phyloP scores from a whole-genome alignment of 2,329 filamentous ascomycete species.

The Diaporthe sp. region DNA sequence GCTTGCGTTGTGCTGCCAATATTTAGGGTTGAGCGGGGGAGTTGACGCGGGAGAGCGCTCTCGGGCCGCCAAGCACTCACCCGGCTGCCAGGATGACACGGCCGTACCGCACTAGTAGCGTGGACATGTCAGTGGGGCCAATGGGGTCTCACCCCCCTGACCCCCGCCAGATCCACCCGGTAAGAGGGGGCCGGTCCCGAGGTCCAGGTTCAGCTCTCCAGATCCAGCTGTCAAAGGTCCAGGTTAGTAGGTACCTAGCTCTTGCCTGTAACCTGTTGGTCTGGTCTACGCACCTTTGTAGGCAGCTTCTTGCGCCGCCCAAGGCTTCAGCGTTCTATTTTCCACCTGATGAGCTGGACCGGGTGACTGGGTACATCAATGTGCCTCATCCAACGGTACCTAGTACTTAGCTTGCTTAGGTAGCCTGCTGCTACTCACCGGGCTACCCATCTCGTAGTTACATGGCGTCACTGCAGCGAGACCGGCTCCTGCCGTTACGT shows the following conservation, averaged over 20 bases:
- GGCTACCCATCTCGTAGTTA: background rate
- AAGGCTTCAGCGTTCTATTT: background rate
- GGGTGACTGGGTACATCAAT: background rate
- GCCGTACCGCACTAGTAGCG: background rate
- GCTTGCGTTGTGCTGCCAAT: too few relatives aligned
- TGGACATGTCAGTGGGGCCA: background rate
- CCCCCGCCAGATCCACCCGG: background rate
- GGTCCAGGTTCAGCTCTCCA: background rate
- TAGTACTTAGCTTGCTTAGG: too few relatives aligned
- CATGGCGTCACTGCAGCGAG: conserved; percentile 13
- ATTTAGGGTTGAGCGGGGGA: too few relatives aligned
- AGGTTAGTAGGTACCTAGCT: background rate
- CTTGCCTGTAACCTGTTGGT: too few relatives aligned
- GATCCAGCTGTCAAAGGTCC: conserved; percentile 5
- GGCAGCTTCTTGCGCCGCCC: background rate
- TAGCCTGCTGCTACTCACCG: background rate
- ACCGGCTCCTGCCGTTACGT: conserved; percentile 2
- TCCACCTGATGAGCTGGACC: background rate
- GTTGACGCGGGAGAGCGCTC: background rate
- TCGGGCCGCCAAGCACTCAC: background rate
- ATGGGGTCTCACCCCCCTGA: background rate
- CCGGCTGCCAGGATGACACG: background rate
- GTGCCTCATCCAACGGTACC: background rate
- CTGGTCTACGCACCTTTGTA: background rate
- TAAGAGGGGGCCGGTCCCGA: conserved; percentile 4